phyloP scores from a whole-genome alignment of 768 basidiomycete species.

The Lactifluus piperatus region DNA sequence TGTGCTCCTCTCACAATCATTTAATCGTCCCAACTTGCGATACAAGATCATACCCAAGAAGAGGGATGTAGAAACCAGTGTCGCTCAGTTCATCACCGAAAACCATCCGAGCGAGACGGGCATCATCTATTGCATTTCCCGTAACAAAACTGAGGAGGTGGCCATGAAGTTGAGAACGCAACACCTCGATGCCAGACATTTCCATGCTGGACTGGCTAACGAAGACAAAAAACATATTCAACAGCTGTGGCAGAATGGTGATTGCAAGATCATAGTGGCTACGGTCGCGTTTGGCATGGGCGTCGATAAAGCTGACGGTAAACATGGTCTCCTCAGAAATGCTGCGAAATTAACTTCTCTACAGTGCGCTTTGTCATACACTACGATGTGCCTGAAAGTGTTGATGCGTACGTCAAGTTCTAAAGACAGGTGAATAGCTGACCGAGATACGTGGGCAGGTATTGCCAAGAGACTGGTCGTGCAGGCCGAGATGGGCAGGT shows the following conservation, averaged over 20 bases:
- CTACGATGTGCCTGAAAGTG: conserved; percentile 65
- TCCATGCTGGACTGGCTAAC: conserved; percentile 70
- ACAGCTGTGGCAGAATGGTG: conserved; percentile 63
- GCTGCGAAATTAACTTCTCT: not conserved
- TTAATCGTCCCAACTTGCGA: conserved; percentile 87
- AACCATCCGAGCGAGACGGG: conserved; percentile 56
- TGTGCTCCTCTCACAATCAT: conserved; percentile 66
- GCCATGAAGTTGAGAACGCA: conserved; percentile 57
- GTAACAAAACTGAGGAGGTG: conserved; percentile 70
- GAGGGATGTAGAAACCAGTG: conserved; percentile 42
- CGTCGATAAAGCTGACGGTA: conserved; percentile 79
- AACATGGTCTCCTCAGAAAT: conserved; percentile 3
- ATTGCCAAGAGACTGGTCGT: conserved; percentile 95
- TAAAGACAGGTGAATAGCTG: not conserved
- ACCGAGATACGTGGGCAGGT: conserved; percentile 34
- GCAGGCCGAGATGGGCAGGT: conserved; percentile 85
- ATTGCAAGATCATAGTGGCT: conserved; percentile 80
- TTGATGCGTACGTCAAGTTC: conserved; percentile 59
- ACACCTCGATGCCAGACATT: conserved; percentile 62
- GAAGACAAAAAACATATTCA: conserved; percentile 57
- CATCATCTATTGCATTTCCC: conserved; percentile 75
- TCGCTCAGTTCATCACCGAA: conserved; percentile 57
- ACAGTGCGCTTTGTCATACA: conserved; percentile 91
- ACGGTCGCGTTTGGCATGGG: conserved; percentile 99
- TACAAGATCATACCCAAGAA: conserved; percentile 56